These are phyloP conservation scores for Coccinonectria pachysandricola DNA, from an alignment of 2,329 filamentous ascomycete genomes.

Conservation along the genomic window DNA sequence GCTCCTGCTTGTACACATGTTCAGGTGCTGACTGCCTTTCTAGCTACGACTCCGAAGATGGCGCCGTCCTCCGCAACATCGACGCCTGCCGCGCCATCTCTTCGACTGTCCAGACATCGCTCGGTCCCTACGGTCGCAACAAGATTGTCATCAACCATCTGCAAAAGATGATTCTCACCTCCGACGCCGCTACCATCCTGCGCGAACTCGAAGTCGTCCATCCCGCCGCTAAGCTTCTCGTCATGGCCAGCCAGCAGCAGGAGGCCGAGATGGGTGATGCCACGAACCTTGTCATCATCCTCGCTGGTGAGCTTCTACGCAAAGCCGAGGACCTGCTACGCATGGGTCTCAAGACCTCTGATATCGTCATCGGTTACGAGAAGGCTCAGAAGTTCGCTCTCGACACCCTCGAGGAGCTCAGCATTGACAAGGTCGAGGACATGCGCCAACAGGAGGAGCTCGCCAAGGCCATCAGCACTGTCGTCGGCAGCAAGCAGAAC, in stretches of 20 bases:
- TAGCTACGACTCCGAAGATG: conserved; percentile 98
- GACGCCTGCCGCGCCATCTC: conserved; percentile 95
- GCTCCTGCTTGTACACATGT: no score
- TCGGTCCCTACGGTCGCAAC: conserved; percentile 95
- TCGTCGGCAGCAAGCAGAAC: conserved; percentile 93
- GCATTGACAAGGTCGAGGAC: conserved; percentile 83
- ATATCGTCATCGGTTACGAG: conserved; percentile 93
- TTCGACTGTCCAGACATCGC: conserved; percentile 90
- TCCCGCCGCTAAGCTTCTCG: conserved; percentile 90
- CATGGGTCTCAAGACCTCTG: conserved; percentile 96
- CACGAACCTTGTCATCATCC: conserved; percentile 91
- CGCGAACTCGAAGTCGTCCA: conserved; percentile 97
- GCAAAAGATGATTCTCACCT: conserved; percentile 98
- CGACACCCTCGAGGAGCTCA: conserved; percentile 74
- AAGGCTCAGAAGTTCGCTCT: conserved; percentile 84
- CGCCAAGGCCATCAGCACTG: conserved; percentile 89
- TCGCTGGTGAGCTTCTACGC: conserved; percentile 89
- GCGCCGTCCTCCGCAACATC: conserved; percentile 95
- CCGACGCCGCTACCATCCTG: conserved; percentile 93
- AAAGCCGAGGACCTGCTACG: conserved; percentile 95
- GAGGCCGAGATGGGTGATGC: conserved; percentile 98
- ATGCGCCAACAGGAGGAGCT: conserved; percentile 73
- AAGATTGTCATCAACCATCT: conserved; percentile 99
- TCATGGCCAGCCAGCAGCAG: conserved; percentile 98
- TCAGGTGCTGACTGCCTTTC: conserved; percentile 3